These are phyloP conservation scores for Albizia julibrissin DNA, from an alignment of 306 rosid species.

Conservation along the genomic window DNA sequence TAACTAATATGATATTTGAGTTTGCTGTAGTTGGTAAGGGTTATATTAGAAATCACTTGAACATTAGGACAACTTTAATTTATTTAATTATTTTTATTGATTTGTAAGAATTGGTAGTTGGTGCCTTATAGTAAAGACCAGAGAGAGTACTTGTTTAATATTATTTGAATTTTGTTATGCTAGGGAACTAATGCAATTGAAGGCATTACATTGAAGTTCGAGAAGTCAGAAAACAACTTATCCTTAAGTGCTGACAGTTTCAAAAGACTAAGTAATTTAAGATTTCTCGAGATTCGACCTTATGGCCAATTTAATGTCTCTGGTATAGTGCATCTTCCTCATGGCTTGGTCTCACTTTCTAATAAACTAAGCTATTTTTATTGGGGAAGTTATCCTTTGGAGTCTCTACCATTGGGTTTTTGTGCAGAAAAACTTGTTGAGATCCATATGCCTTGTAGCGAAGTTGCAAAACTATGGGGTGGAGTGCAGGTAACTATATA, in stretches of 20 bases:
- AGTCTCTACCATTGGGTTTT: background rate
- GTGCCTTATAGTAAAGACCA: too few species aligned
- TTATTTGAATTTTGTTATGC: background rate
- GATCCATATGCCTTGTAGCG: background rate
- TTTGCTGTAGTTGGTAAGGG: too few species aligned
- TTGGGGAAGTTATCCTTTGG: background rate
- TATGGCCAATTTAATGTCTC: too few species aligned
- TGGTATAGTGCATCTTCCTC: background rate
- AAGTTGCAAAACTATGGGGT: background rate
- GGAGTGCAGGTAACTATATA: background rate
- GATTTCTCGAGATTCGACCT: too few species aligned
- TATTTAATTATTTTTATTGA: too few species aligned
- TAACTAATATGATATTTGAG: too few species aligned
- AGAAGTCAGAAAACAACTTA: too few species aligned
- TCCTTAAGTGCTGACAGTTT: background rate
- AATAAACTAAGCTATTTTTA: background rate
- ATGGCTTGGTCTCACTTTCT: background rate
- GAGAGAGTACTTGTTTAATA: background rate
- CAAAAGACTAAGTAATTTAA: too few species aligned
- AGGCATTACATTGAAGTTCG: too few species aligned
- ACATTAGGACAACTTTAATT: too few species aligned
- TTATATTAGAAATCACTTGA: too few species aligned
- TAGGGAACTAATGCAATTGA: background rate
- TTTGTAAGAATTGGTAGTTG: too few species aligned
- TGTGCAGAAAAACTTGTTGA: background rate